Percentiles rank a stretch among this genome's conserved stretches.
Evolutionary conservation across 495 filamentous ascomycete genomes (phyloP).

Genomic region (Podospora tetraspora): DNA sequence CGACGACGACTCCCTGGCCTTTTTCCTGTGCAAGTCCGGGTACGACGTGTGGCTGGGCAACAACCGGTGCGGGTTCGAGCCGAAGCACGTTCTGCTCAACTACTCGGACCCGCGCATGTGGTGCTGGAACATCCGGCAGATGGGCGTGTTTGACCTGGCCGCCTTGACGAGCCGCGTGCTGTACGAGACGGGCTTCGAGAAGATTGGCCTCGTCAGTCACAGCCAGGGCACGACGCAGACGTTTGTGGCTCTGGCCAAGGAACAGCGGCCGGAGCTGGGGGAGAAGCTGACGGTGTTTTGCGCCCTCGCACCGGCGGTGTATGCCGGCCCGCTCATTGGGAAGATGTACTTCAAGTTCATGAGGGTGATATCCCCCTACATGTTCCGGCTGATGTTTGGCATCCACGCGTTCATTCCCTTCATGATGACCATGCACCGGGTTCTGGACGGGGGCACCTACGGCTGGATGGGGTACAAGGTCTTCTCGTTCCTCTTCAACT

Average conservation of each 20-base stretch:
- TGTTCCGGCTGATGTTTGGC: constrained; percentile 82
- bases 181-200: constrained; percentile 74
- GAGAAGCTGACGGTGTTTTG: constrained; percentile 86
- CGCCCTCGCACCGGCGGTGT: constrained; percentile 84
- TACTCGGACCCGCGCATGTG: constrained; percentile 87
- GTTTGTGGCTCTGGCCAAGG: constrained; percentile 83
- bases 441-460: constrained; percentile 63
- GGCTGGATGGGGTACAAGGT: constrained; percentile 85
- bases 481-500: constrained; percentile 85
- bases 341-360: constrained; percentile 93
- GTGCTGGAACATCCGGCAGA: constrained; percentile 93
- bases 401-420: constrained; percentile 93
- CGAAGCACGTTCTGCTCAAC: constrained; percentile 64
- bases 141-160: constrained; percentile 87
- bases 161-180: constrained; percentile 82
- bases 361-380: constrained; percentile 64
- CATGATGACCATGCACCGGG: constrained; percentile 79
- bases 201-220: constrained; percentile 78
- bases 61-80: constrained; percentile 82
- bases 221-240: constrained; percentile 91
- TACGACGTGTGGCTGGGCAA: constrained; percentile 97
- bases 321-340: constrained; percentile 80
- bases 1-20: constrained; percentile 85
- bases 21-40: constrained; percentile 86
- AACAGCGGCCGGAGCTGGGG: constrained; percentile 85